Evolutionary conservation across 768 basidiomycete genomes (phyloP).

Genomic region (Amanita fuliginea): DNA sequence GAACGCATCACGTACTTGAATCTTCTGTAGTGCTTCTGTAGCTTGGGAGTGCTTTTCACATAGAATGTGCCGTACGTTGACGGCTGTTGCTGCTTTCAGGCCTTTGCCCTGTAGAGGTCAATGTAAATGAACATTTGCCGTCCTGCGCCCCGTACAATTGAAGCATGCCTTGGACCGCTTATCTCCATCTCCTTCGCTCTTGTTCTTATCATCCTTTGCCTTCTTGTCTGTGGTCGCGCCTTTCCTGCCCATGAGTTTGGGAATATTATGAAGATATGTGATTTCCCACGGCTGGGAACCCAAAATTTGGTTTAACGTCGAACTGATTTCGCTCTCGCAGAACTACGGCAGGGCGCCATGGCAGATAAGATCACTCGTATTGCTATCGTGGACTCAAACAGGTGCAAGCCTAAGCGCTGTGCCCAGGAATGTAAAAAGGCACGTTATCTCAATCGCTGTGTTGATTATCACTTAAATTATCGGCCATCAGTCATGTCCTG

Average conservation of each 20-base stretch:
- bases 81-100: conserved; percentile 68
- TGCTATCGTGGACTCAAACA: conserved; percentile 86
- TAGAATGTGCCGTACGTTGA: conserved; percentile 81
- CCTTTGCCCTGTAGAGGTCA: conserved; percentile 30
- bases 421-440: conserved; percentile 99
- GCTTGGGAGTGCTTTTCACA: conserved; percentile 84
- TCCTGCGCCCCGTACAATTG: not conserved
- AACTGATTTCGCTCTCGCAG: not conserved
- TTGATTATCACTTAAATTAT: conserved; percentile 2
- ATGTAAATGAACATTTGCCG: not conserved
- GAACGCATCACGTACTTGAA: conserved; percentile 44
- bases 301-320: not conserved
- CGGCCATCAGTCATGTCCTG: conserved; percentile 68
- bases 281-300: not conserved
- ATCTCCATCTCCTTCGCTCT: conserved; percentile 25
- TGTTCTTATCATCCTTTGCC: conserved; percentile 29
- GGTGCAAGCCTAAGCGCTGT: conserved; percentile 94
- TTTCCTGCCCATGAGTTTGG: conserved; percentile 26
- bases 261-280: not conserved
- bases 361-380: conserved; percentile 97
- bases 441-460: conserved; percentile 7
- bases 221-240: conserved; percentile 18
- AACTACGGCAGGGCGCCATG: conserved; percentile 29
- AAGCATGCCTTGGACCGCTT: conserved; percentile 21
- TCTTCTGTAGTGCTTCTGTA: conserved; percentile 66